Base-by-base conservation (phyloP, 768 basidiomycete genomes). In the Tephrocybe sp. region DNA sequence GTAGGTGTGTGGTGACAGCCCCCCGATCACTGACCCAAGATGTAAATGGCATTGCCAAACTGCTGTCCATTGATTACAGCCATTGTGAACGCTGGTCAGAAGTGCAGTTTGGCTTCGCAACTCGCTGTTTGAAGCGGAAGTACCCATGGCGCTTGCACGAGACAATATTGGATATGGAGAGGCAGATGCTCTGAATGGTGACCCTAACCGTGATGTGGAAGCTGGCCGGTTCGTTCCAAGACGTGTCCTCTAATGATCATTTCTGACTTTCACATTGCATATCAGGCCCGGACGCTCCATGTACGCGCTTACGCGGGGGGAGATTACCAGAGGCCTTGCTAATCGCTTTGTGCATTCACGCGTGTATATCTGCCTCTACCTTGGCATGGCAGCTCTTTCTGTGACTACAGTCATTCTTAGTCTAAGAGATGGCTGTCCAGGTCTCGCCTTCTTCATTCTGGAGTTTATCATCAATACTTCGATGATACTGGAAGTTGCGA, bases 401-500 rank as follows among this genome's bases (percentile, higher is more conserved):
- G 80, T 91, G 45, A 85, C 91, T 8, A 95, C 93, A 0, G 87
- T 96, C 49, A 80, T 88, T 26, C 76, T 97, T 42, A 92, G 90
- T 65, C 67, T 95, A 50, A 78, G 81, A 38, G 85, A 89, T 58
- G 92, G 86, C 23, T 97, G 94, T 61, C 93, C 93, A 5, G 89
- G 87, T 4, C 60, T 87, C n/a, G 73, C 90, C 3, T 97, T 97
- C 71, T 97, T 92, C 68, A 70, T 95, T 24, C 77, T 97, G 59
- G 93, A 97, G 69, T 68, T 96, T 39, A 84, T 96, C 65, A 82
- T 96, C 68, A 95, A 96, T 63, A 77, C 80, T 0, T 78, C 90
- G 9, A 96, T 98, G 95, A 98, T 98, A 53, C 66, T 88, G 21
- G 97, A 99, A 74, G 97, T 99, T 15, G 79, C 77, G 1, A 89